Percentiles rank a stretch among this genome's conserved stretches.
Conservation (phyloP, 768 basidiomycete genomes). For the Xerocomus potaroensis region DNA sequence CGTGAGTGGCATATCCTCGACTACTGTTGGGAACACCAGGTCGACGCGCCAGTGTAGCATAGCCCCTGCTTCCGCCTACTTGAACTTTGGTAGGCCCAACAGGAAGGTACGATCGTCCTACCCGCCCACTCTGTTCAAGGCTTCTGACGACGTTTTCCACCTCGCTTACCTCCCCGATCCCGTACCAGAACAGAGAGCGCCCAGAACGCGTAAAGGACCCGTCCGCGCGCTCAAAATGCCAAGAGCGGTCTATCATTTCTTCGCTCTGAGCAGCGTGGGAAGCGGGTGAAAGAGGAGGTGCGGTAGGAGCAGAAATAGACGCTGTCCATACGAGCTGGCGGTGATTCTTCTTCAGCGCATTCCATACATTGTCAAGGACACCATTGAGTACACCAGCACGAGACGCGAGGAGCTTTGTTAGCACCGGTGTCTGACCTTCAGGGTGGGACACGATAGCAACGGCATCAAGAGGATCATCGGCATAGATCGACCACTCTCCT, state of each 20-base stretch:
- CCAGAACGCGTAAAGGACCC: slow-evolving; percentile 96
- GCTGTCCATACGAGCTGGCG: slow-evolving; percentile 97
- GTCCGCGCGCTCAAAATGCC: slow-evolving; percentile 99
- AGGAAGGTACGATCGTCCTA: slow-evolving; percentile 87
- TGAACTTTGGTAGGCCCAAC: slow-evolving; percentile 17
- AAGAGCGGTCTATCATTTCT: slow-evolving; percentile 77
- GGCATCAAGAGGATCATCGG: slow-evolving; percentile 96
- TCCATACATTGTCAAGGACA: slow-evolving; percentile 96
- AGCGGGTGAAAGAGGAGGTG: slow-evolving; percentile 3
- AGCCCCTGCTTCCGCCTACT: slow-evolving; percentile 19
- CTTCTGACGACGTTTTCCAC: slow-evolving; percentile 80
- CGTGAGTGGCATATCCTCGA: slow-evolving; percentile 79
- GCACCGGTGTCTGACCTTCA: slow-evolving; percentile 79
- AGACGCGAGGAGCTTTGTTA: slow-evolving; percentile 89
- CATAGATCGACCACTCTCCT: slow-evolving; percentile 90
- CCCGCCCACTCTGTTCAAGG: slow-evolving; percentile 74
- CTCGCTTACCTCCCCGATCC: slow-evolving; percentile 85
- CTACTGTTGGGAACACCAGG: slow-evolving; percentile 40
- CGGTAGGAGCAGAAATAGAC: slow-evolving; percentile 41
- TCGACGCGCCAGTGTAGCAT: slow-evolving; percentile 25
- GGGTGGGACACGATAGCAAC: slow-evolving; percentile 94
- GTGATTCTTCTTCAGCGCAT: slow-evolving; percentile 93
- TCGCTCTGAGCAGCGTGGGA: slow-evolving; percentile 51
- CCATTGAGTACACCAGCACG: slow-evolving; percentile 88
- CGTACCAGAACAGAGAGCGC: slow-evolving; percentile 96